Evolutionary conservation across 2,329 filamentous ascomycete species (phyloP).

Genomic region (Arthroderma uncinatum): DNA sequence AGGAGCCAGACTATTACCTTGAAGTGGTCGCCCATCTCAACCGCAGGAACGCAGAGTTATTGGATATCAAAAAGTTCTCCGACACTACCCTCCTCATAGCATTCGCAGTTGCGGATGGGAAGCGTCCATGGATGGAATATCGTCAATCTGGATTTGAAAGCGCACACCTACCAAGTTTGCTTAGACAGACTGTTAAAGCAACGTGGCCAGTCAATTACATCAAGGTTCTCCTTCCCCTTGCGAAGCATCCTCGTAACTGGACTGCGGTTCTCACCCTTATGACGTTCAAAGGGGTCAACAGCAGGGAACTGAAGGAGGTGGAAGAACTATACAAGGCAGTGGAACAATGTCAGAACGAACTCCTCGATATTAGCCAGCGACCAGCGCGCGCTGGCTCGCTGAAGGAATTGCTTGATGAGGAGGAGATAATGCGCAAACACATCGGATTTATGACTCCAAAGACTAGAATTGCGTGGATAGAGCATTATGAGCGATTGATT

Average conservation of each 20-base stretch:
- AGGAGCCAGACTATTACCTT: background rate
- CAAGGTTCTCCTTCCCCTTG: slow-evolving; percentile 19
- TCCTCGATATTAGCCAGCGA: slow-evolving; percentile 13
- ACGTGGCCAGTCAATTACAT: slow-evolving; percentile 16
- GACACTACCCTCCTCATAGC: slow-evolving; percentile 22
- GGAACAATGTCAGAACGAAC: slow-evolving; percentile 21
- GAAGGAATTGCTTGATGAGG: slow-evolving; percentile 4
- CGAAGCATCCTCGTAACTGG: slow-evolving; percentile 20
- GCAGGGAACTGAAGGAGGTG: slow-evolving; percentile 18
- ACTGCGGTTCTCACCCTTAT: slow-evolving; percentile 22
- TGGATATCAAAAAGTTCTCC: slow-evolving; percentile 22
- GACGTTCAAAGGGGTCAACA: slow-evolving; percentile 20
- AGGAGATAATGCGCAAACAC: background rate
- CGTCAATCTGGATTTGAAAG: slow-evolving; percentile 18
- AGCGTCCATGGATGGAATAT: slow-evolving; percentile 16
- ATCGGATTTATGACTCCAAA: background rate
- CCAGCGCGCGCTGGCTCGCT: slow-evolving; percentile 3
- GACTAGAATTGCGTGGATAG: slow-evolving; percentile 1
- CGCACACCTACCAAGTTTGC: slow-evolving; percentile 10
- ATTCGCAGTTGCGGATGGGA: slow-evolving; percentile 15
- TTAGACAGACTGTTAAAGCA: slow-evolving; percentile 17
- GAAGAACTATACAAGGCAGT: slow-evolving; percentile 13
- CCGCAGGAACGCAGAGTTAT: slow-evolving; percentile 16
- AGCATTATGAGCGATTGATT: slow-evolving; percentile 3
- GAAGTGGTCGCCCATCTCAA: slow-evolving; percentile 14